Evolutionary conservation across 305 asterid species (phyloP), one percentile per base, ranked within the genome.

Genomic region (Fraxinus greggii): DNA sequence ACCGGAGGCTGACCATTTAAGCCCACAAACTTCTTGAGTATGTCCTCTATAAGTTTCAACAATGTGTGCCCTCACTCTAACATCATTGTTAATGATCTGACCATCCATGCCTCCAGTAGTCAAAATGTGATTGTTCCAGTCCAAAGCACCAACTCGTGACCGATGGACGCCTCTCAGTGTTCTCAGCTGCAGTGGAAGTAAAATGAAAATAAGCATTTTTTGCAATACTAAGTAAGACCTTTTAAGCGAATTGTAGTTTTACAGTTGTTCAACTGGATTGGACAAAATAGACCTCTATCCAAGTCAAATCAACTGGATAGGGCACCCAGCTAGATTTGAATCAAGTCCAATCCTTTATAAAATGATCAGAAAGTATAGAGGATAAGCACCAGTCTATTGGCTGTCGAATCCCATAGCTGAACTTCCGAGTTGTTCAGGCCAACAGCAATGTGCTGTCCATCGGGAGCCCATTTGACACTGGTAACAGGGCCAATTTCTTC

Each of bases 1-100:
- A 2, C 51, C 17, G 1, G 51, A 40, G 51, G 51, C 51, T 40
- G 51, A 40, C 51, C 51, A 40, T 10, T 40, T 40, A 10, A 40
- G 90, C 35, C 97, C 97, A 76, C 98, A 94, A 6, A 93, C 97
- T 88, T 94, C 97, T 81, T 92, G 98, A 29, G 86, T 90, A 72
- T 94, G 98, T 63, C 97, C 97, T 26, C 88, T 38, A 38, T 38
- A 38, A 8, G 45, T 38, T 38, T 38, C 45, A 9, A 38, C 45
- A 38, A 38, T 38, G 13, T 38, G 45, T 38, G 45, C 45, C 45
- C 45, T 38, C 45, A 38, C 45, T 38, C 45, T 38, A 7, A 38
- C 45, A 0, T 38, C 45, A 38, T 38, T 38, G 45, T 38, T 38
- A 38, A 38, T 38, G 45, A 38, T 38, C 45, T 8, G 13, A 38